These are phyloP conservation scores for Dryas drummondii DNA, from an alignment of 306 rosid species.

Conservation along the genomic window DNA sequence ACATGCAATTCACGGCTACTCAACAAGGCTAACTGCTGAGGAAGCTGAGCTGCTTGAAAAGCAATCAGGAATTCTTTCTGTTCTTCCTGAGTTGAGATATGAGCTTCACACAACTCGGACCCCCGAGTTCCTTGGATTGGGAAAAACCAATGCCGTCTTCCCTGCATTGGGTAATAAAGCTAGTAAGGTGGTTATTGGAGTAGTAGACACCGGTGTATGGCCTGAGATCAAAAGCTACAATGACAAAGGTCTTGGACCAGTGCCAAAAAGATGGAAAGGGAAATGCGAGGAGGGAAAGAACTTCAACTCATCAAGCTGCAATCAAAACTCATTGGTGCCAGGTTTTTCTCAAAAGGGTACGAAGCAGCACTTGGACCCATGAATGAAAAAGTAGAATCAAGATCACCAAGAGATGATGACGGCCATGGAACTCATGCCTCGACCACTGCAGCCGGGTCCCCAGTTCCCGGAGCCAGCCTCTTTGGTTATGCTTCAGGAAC, in stretches of 20 bases:
- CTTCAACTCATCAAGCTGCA: constrained; percentile 59
- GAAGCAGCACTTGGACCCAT: constrained; percentile 49
- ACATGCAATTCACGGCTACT: constrained; percentile 62
- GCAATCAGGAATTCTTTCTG: constrained; percentile 48
- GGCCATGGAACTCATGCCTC: constrained; percentile 84
- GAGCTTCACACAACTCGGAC: constrained; percentile 79
- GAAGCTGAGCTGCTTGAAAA: constrained; percentile 58
- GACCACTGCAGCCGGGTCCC: constrained; percentile 67
- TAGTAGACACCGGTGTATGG: constrained; percentile 71
- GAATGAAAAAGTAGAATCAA: constrained; percentile 42
- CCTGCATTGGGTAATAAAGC: constrained; percentile 19
- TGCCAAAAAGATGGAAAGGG: constrained; percentile 70
- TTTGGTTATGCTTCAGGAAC: constrained; percentile 63
- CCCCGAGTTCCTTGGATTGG: constrained; percentile 64
- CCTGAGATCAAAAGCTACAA: constrained; percentile 57
- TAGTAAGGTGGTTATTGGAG: constrained; percentile 55
- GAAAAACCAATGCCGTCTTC: constrained; percentile 3
- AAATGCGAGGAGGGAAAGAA: constrained; percentile 47
- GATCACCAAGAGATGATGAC: constrained; percentile 63
- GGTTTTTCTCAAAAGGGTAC: constrained; percentile 51
- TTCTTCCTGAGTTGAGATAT: constrained; percentile 52
- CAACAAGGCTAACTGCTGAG: constrained; percentile 56
- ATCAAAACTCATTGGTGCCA: constrained; percentile 70
- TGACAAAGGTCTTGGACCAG: constrained; percentile 54
- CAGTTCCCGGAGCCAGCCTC: constrained; percentile 60